Evolutionary conservation across 2,329 filamentous ascomycete genomes (phyloP).

Genomic region (Xylariaceae sp.): DNA sequence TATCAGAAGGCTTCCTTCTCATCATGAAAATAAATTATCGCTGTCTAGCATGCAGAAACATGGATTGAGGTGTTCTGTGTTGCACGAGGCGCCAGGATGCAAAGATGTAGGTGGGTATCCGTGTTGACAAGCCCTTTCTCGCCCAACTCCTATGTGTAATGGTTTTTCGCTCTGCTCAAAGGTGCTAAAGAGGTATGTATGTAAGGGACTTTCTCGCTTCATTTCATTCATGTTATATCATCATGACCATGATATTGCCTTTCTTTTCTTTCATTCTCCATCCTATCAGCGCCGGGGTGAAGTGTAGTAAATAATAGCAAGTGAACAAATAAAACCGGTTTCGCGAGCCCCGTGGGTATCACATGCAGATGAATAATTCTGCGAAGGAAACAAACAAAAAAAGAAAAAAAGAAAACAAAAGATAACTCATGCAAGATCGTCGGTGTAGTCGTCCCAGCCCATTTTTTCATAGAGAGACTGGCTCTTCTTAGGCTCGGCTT

Average conservation of each 20-base stretch:
- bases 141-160: slow-evolving; percentile 20
- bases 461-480: slow-evolving; percentile 49
- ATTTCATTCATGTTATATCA: slow-evolving; percentile 15
- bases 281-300: not conserved
- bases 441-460: slow-evolving; percentile 54
- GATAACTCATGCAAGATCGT: slow-evolving; percentile 33
- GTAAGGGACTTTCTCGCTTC: not conserved
- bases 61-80: not conserved
- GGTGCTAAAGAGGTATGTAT: too few species aligned
- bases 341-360: too few species aligned
- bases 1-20: not conserved
- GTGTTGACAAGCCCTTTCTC: not conserved
- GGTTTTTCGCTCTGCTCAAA: slow-evolving; percentile 2
- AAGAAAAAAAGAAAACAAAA: not conserved
- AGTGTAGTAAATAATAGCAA: too few species aligned
- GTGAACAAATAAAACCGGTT: too few species aligned
- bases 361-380: too few species aligned
- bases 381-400: too few species aligned
- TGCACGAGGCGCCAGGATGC: not conserved
- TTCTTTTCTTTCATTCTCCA: not conserved
- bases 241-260: not conserved
- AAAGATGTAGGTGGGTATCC: not conserved
- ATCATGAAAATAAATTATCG: too few species aligned
- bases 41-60: too few species aligned
- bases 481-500: slow-evolving; percentile 24